These are phyloP conservation scores for Isatis lusitanica DNA, from an alignment of 441 rosid genomes.

Conservation along the genomic window DNA sequence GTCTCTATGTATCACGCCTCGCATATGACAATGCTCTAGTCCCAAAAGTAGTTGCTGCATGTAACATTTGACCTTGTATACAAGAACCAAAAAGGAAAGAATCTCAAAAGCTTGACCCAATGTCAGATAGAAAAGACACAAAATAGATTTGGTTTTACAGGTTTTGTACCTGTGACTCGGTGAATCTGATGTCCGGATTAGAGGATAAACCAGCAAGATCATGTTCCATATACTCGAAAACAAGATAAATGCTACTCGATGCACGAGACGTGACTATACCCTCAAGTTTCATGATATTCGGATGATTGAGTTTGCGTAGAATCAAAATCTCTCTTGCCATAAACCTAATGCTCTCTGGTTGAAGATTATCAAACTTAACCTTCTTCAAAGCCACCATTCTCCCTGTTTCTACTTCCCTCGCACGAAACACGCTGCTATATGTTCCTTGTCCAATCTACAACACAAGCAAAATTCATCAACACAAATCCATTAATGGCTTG, in stretches of 20 bases:
- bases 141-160: neutral
- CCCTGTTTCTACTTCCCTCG: conserved; percentile 75
- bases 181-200: conserved; percentile 60
- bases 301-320: conserved; percentile 87
- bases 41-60: conserved; percentile 84
- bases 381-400: conserved; percentile 86
- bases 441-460: conserved; percentile 95
- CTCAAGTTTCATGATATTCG: conserved; percentile 76
- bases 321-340: conserved; percentile 90
- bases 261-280: conserved; percentile 80
- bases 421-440: conserved; percentile 88
- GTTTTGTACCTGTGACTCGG: conserved; percentile 61
- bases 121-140: neutral
- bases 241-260: conserved; percentile 74
- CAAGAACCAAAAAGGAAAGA: neutral
- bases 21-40: conserved; percentile 81
- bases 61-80: conserved; percentile 74
- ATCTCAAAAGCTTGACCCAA: neutral
- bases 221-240: conserved; percentile 95
- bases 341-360: conserved; percentile 85
- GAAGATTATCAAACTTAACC: conserved; percentile 81
- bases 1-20: conserved; percentile 84
- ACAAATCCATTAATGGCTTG: neutral
- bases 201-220: conserved; percentile 84
- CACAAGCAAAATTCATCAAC: neutral